Percentiles rank a stretch among this genome's conserved stretches.
Evolutionary conservation across 306 rosid species (phyloP).

Genomic region (Albizia julibrissin): DNA sequence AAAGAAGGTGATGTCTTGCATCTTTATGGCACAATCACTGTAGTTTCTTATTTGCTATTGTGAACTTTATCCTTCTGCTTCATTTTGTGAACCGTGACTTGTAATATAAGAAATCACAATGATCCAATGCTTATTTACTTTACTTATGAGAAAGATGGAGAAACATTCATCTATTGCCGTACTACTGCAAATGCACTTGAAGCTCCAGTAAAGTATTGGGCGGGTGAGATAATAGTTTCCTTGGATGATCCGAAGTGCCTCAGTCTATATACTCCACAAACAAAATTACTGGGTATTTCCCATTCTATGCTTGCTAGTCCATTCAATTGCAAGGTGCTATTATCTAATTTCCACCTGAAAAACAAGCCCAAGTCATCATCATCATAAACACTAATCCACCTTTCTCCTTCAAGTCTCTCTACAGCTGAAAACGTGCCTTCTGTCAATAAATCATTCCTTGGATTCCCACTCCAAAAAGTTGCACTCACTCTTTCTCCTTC

Average conservation of each 20-base stretch:
- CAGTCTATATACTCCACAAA: conserved; percentile 63
- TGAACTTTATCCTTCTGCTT: neutral
- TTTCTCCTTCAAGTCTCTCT: conserved; percentile 59
- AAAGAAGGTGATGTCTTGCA: neutral
- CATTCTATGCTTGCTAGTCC: conserved; percentile 65
- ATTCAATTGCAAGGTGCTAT: conserved; percentile 28
- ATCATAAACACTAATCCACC: conserved; percentile 61
- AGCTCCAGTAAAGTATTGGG: conserved; percentile 64
- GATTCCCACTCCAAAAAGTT: conserved; percentile 79
- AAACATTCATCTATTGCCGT: conserved; percentile 44
- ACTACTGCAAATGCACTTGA: conserved; percentile 75
- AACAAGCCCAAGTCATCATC: conserved; percentile 75
- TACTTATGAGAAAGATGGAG: conserved; percentile 19
- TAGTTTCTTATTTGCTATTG: neutral
- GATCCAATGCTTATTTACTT: conserved; percentile 15
- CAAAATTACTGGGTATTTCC: conserved; percentile 60
- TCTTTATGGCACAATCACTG: neutral
- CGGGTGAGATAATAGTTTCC: conserved; percentile 44
- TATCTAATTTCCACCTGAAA: conserved; percentile 67
- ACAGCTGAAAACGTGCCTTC: conserved; percentile 82
- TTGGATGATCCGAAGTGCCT: conserved; percentile 78
- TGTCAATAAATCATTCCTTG: conserved; percentile 68
- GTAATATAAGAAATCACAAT: neutral
- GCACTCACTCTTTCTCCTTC: conserved; percentile 58
- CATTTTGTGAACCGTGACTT: neutral